phyloP scores from a whole-genome alignment of 352 stramenopile species.

The Globisporangium megalacanthum region DNA sequence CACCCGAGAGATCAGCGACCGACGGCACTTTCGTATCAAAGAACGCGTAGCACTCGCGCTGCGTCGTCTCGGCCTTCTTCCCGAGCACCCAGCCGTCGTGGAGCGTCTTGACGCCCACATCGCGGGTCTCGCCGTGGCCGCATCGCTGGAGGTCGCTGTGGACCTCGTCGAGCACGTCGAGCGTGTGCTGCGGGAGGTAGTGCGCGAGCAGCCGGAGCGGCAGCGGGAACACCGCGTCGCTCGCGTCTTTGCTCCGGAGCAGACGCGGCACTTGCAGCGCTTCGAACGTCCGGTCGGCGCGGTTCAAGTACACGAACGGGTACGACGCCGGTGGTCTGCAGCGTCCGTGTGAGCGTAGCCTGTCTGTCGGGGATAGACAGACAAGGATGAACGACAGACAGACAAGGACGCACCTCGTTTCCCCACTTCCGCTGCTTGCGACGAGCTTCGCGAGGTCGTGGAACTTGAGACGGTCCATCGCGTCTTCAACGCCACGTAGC shows the following conservation, averaged over 20 bases:
- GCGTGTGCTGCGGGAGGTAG: constrained; percentile 37
- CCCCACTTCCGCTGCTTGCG: not conserved
- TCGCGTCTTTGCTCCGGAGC: constrained; percentile 35
- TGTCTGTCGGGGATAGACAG: not conserved
- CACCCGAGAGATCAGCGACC: constrained; percentile 46
- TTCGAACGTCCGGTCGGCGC: constrained; percentile 45
- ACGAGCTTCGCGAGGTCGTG: constrained; percentile 32
- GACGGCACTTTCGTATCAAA: constrained; percentile 61
- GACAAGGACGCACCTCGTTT: no score
- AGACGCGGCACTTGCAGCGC: constrained; percentile 46
- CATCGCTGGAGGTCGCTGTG: constrained; percentile 35
- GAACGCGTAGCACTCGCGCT: constrained; percentile 52
- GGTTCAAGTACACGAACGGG: constrained; percentile 56
- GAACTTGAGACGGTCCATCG: constrained; percentile 20
- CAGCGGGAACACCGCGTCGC: constrained; percentile 34
- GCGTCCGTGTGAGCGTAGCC: no score
- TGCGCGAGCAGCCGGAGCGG: constrained; percentile 33
- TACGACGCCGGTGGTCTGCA: constrained; percentile 9
- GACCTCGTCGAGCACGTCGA: constrained; percentile 34
- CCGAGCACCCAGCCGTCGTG: constrained; percentile 51
- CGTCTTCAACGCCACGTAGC: constrained; percentile 7
- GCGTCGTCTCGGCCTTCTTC: constrained; percentile 37
- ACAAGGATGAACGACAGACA: not conserved
- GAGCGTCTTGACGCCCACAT: constrained; percentile 52
- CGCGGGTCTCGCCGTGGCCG: constrained; percentile 20